These are phyloP conservation scores for Epichloe hybrida DNA, from an alignment of 2,329 filamentous ascomycete genomes.

Conservation along the genomic window DNA sequence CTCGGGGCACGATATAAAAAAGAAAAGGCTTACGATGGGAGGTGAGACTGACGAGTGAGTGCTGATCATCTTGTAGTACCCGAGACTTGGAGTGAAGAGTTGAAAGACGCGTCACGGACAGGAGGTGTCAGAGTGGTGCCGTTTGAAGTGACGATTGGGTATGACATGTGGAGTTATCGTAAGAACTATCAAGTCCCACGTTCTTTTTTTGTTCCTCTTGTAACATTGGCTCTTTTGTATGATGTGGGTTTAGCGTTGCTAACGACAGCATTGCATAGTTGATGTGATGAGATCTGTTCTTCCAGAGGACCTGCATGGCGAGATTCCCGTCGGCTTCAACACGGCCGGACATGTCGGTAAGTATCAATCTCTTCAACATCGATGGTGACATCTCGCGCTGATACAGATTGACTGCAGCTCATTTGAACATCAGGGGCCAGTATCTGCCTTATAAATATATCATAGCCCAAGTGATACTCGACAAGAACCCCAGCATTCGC, in stretches of 20 bases:
- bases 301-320: conserved; percentile 64
- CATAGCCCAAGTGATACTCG: conserved; percentile 72
- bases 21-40: neutral
- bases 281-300: conserved; percentile 76
- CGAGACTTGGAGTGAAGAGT: conserved; percentile 60
- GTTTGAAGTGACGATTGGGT: conserved; percentile 64
- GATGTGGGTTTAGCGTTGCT: neutral
- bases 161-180: conserved; percentile 79
- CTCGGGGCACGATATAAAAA: neutral
- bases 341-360: conserved; percentile 74
- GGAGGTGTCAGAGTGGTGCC: conserved; percentile 60
- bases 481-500: conserved; percentile 70
- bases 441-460: conserved; percentile 78
- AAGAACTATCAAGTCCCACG: conserved; percentile 18
- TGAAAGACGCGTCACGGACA: conserved; percentile 54
- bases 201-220: neutral
- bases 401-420: conserved; percentile 36
- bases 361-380: conserved; percentile 13
- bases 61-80: conserved; percentile 21
- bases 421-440: conserved; percentile 75
- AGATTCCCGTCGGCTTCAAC: conserved; percentile 77
- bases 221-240: conserved; percentile 8
- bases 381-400: neutral
- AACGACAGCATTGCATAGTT: conserved; percentile 29
- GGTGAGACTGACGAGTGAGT: neutral